Evolutionary conservation across 768 basidiomycete species (phyloP).

Genomic region (Daedaleopsis sinensis): DNA sequence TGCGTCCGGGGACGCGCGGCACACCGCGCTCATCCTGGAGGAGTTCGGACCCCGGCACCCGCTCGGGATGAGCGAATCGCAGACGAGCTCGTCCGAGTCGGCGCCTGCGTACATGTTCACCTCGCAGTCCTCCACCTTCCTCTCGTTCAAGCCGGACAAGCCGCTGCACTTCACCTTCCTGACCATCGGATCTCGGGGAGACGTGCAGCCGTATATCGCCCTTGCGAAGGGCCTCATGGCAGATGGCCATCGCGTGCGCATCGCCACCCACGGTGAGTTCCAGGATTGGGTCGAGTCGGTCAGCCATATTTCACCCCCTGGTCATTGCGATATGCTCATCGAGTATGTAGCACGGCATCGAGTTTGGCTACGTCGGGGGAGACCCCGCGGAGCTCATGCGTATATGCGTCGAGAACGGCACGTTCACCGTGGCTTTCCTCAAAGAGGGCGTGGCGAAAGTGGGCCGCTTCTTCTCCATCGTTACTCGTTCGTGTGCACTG

Average conservation of each 20-base stretch:
- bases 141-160: conserved; percentile 92
- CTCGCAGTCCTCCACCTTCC: conserved; percentile 92
- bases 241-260: conserved; percentile 87
- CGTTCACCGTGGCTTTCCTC: conserved; percentile 93
- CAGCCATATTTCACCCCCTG: conserved; percentile 33
- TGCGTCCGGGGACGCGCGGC: conserved; percentile 53
- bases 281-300: conserved; percentile 94
- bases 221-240: conserved; percentile 88
- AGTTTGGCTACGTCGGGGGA: conserved; percentile 91
- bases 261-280: conserved; percentile 96
- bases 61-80: conserved; percentile 45
- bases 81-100: conserved; percentile 52
- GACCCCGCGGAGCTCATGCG: conserved; percentile 98
- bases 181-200: conserved; percentile 95
- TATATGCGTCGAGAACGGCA: conserved; percentile 98
- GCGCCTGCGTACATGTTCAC: conserved; percentile 95
- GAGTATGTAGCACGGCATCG: conserved; percentile 81
- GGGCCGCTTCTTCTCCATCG: conserved; percentile 10
- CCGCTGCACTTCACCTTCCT: conserved; percentile 90
- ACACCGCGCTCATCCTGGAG: conserved; percentile 80
- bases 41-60: conserved; percentile 68
- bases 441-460: conserved; percentile 91
- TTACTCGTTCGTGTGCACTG: neutral
- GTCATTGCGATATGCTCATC: neutral
- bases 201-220: conserved; percentile 98